Base-by-base conservation (phyloP, 1,284 basidiomycete species). In the Ustanciosporium gigantosporum region DNA sequence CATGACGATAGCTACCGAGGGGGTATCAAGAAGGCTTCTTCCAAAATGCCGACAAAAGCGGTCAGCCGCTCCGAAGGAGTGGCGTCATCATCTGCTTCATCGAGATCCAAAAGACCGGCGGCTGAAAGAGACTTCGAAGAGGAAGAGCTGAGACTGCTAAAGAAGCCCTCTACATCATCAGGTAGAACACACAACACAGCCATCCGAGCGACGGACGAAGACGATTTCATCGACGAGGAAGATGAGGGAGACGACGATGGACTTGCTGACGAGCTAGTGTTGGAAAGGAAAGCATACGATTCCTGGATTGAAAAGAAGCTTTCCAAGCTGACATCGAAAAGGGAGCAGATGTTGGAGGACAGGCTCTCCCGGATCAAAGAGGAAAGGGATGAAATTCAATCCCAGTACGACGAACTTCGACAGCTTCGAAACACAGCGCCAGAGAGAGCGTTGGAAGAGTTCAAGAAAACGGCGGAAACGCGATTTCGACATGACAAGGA, bases 361-460 rank as follows among this genome's bases (percentile, higher is more conserved):
- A 49, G 46, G 8, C 36, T 68, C 16, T 46, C 53, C 24, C 53
- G 46, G 36, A 25, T 71, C 39, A 38, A 42, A 1, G 36, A 49
- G 32, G 69, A 76, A 51, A 53, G 62, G 19, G 71, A 74, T 32
- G 67, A 67, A 5, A 51, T 73, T n/a, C 71, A 74, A 46, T 39
- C 50, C 3, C 70, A 76, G 46, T 69, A 73, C 45, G 73, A 76
- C 41, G 50, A 68, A 31, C 53, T 76, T n/a, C 52, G 66, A n/a
- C 60, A 66, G 19, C 46, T 74, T 9, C 55, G 73, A 3, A 23
- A 52, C 13, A 73, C 72, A 0, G 53, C 52, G 25, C 47, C 68
- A 14, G 74, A 76, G 48, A 46, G 58, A 36, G 52, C 48, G 17
- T 44, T 76, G 21, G 60, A 59, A 8, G 70, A 71, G 27, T 62